Evolutionary conservation across 2,329 filamentous ascomycete species (phyloP).

Genomic region (Neofusicoccum parvum): DNA sequence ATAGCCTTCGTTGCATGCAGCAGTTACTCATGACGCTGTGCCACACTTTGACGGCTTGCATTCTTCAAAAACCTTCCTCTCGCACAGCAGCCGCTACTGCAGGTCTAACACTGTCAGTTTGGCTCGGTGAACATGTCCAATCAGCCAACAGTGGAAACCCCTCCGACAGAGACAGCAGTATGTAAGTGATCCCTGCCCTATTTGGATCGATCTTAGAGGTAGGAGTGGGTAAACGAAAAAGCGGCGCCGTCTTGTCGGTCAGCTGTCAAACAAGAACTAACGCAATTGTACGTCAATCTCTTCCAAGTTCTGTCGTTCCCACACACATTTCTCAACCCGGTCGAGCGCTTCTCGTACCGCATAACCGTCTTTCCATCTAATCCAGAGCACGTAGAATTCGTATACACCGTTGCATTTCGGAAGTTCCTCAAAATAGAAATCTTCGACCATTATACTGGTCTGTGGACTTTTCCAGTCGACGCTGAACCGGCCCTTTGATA

Average conservation of each 20-base stretch:
- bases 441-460: neutral
- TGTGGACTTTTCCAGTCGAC: too few species aligned
- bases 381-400: conserved; percentile 27
- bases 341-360: conserved; percentile 29
- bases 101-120: too few species aligned
- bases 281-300: conserved; percentile 22
- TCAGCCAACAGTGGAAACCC: too few species aligned
- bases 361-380: conserved; percentile 26
- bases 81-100: too few species aligned
- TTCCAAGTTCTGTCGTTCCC: conserved; percentile 23
- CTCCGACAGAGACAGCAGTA: too few species aligned
- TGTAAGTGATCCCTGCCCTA: neutral
- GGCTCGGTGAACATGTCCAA: too few species aligned
- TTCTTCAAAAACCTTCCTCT: too few species aligned
- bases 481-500: neutral
- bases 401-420: neutral
- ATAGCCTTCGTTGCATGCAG: too few species aligned
- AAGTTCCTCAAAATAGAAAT: rapidly evolving
- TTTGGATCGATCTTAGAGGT: neutral
- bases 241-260: too few species aligned
- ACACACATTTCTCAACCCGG: conserved; percentile 25
- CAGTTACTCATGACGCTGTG: too few species aligned
- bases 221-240: neutral
- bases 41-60: too few species aligned
- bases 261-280: neutral